phyloP scores from a whole-genome alignment of 2,329 filamentous ascomycete genomes.

The Aaosphaeria pasadenensis region DNA sequence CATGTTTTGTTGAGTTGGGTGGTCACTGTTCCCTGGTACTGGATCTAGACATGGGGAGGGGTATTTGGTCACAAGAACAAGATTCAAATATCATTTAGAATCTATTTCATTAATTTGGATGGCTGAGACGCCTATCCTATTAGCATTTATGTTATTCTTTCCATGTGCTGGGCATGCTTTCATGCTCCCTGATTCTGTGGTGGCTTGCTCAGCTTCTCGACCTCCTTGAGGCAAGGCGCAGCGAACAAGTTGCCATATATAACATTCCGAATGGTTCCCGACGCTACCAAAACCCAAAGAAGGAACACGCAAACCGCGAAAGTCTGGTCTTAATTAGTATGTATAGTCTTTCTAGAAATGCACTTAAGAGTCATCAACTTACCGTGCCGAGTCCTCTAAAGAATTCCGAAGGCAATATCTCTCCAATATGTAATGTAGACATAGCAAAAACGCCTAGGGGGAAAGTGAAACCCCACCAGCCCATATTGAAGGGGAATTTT shows the following conservation, averaged over 20 bases:
- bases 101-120: no score
- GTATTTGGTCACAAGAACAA: no score
- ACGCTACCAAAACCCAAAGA: slow-evolving; percentile 54
- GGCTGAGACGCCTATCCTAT: no score
- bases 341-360: not conserved
- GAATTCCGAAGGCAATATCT: slow-evolving; percentile 54
- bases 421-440: slow-evolving; percentile 43
- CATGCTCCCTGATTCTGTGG: no score
- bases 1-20: no score
- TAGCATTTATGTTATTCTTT: no score
- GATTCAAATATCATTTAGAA: no score
- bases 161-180: no score
- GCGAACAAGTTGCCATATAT: slow-evolving; percentile 50
- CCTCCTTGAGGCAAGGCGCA: slow-evolving; percentile 50
- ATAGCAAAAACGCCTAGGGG: slow-evolving; percentile 49
- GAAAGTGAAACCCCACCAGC: slow-evolving; percentile 62
- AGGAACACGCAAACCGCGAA: slow-evolving; percentile 49
- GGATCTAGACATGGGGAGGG: no score
- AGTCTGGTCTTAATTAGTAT: slow-evolving; percentile 27
- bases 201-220: slow-evolving; percentile 12
- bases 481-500: slow-evolving; percentile 59
- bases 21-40: no score
- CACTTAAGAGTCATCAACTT: not conserved
- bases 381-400: slow-evolving; percentile 54
- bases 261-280: slow-evolving; percentile 48